These are phyloP conservation scores for Rhytidiadelphus loreus DNA, from an alignment of 225 moss, liverwort and hornwort genomes.

Conservation along the genomic window DNA sequence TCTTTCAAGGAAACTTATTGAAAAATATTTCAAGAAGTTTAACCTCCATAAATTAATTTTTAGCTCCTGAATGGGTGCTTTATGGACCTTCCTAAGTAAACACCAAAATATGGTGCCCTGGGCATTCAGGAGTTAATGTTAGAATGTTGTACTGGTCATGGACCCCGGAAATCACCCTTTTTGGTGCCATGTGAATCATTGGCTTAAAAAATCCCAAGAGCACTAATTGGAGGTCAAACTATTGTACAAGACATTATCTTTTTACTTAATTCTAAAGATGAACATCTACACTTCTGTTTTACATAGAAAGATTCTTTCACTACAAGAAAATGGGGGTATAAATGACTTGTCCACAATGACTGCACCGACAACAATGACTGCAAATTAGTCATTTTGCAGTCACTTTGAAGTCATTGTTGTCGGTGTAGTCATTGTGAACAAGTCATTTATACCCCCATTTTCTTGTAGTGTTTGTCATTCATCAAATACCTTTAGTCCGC, in stretches of 20 bases:
- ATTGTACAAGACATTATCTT: not conserved
- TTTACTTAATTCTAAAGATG: not conserved
- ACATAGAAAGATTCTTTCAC: not conserved
- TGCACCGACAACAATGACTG: too few species aligned
- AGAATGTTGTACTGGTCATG: fast-evolving
- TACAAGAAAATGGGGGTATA: too few species aligned
- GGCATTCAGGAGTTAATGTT: fast-evolving
- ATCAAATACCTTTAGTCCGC: fast-evolving
- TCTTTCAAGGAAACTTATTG: not conserved
- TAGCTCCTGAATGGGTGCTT: fast-evolving
- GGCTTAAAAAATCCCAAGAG: too few species aligned
- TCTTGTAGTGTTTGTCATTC: too few species aligned
- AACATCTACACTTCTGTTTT: not conserved
- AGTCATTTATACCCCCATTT: too few species aligned
- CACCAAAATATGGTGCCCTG: not conserved
- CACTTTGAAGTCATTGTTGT: too few species aligned
- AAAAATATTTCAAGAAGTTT: not conserved
- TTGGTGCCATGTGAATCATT: not conserved
- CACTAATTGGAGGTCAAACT: not conserved
- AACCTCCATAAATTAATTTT: fast-evolving
- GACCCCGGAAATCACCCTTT: fast-evolving
- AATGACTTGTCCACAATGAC: too few species aligned
- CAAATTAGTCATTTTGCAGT: too few species aligned
- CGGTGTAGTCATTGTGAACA: too few species aligned
- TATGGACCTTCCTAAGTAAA: not conserved